A percentile compares a stretch with the other conserved stretches of the same genome.
These are phyloP conservation scores for Mollisia scopiformis DNA, from an alignment of 2,329 filamentous ascomycete species.

Conservation along the genomic window DNA sequence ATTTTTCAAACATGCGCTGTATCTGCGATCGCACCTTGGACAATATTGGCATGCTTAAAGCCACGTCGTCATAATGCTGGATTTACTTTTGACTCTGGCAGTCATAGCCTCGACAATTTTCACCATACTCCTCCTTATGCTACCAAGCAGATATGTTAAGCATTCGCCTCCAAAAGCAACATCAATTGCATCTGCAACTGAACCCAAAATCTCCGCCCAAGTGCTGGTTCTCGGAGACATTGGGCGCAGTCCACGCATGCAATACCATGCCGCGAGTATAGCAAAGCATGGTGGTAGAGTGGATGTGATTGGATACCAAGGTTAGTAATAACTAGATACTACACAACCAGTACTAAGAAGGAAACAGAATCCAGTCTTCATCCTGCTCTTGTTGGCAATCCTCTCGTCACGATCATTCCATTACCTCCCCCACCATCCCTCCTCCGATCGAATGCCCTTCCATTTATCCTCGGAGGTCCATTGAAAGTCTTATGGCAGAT, in stretches of 20 bases:
- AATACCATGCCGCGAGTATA: conserved; percentile 94
- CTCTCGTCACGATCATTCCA: conserved; percentile 71
- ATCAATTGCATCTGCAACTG: conserved; percentile 27
- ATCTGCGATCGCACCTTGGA: background rate
- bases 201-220: conserved; percentile 62
- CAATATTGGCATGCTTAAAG: conserved; percentile 4
- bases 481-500: conserved; percentile 87
- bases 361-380: conserved; percentile 75
- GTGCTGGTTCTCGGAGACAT: conserved; percentile 94
- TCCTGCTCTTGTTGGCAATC: conserved; percentile 72
- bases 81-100: conserved; percentile 32
- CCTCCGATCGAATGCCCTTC: conserved; percentile 68
- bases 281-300: conserved; percentile 80
- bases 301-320: conserved; percentile 85
- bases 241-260: conserved; percentile 95
- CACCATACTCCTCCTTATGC: conserved; percentile 35
- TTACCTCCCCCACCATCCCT: conserved; percentile 68
- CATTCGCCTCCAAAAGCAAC: conserved; percentile 36
- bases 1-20: background rate
- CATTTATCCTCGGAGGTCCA: conserved; percentile 79
- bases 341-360: conserved; percentile 8
- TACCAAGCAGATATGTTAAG: conserved; percentile 43
- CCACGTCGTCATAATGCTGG: conserved; percentile 32
- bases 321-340: conserved; percentile 44
- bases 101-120: conserved; percentile 37